phyloP scores from a whole-genome alignment of 148 eudicot genomes.

The Chenopodium album region DNA sequence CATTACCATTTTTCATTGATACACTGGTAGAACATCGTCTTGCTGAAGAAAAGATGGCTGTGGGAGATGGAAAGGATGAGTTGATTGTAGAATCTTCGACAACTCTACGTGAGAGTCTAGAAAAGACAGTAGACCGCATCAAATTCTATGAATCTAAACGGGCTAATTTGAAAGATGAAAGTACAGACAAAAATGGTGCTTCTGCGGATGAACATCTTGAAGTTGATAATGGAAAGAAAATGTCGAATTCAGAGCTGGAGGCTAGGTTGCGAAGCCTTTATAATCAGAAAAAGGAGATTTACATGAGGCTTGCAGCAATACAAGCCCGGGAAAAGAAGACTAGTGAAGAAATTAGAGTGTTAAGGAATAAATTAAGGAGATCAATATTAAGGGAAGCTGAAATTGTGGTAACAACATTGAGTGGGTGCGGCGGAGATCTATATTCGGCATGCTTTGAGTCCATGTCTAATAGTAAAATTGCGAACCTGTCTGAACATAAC shows the following conservation, averaged over 20 bases:
- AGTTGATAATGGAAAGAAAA: slow-evolving; percentile 45
- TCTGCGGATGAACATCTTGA: slow-evolving; percentile 44
- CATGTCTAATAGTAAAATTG: slow-evolving; percentile 48
- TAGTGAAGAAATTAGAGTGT: slow-evolving; percentile 73
- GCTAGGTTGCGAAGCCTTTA: slow-evolving; percentile 70
- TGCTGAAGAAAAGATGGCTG: slow-evolving; percentile 52
- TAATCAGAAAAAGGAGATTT: slow-evolving; percentile 67
- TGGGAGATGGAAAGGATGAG: slow-evolving; percentile 40
- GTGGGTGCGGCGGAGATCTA: slow-evolving; percentile 99
- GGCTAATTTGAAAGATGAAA: slow-evolving; percentile 67
- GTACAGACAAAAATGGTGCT: slow-evolving; percentile 37
- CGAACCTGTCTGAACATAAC: slow-evolving; percentile 55
- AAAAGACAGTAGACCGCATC: slow-evolving; percentile 78
- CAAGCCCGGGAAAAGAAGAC: slow-evolving; percentile 84
- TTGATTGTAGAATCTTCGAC: slow-evolving; percentile 46
- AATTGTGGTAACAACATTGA: slow-evolving; percentile 88
- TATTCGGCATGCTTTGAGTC: slow-evolving; percentile 85
- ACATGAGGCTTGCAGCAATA: slow-evolving; percentile 61
- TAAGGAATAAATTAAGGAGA: slow-evolving; percentile 64
- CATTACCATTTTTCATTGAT: slow-evolving; percentile 86
- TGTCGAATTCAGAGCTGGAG: slow-evolving; percentile 65
- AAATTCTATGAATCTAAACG: slow-evolving; percentile 80
- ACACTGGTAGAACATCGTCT: slow-evolving; percentile 86
- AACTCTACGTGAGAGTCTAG: slow-evolving; percentile 67
- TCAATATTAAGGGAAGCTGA: slow-evolving; percentile 91